These are phyloP conservation scores for Dothiorella sarmentorum DNA, from an alignment of 2,329 filamentous ascomycete species.

Conservation along the genomic window DNA sequence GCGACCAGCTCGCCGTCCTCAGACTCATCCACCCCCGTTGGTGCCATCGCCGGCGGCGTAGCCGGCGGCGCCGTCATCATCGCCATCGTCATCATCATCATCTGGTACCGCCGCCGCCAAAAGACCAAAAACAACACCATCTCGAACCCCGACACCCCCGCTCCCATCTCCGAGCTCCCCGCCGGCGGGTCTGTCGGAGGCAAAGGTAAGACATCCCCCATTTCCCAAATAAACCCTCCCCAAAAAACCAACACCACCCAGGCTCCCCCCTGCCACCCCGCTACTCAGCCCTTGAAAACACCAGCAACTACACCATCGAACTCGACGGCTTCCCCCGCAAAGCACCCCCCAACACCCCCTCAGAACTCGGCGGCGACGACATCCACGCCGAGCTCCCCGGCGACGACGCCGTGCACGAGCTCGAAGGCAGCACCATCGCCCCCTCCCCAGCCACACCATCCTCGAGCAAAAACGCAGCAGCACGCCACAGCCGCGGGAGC, in stretches of 20 bases:
- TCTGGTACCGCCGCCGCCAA: not conserved
- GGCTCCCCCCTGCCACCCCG: not conserved
- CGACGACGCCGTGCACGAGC: not conserved
- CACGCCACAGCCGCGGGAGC: not conserved
- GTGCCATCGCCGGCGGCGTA: slow-evolving; percentile 29
- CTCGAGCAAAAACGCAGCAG: not conserved
- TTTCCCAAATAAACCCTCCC: no score
- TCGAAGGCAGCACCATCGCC: not conserved
- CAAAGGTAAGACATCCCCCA: not conserved
- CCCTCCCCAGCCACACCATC: not conserved
- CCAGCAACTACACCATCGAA: not conserved
- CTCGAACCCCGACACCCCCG: no score
- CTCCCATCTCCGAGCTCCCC: not conserved
- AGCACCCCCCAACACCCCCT: not conserved
- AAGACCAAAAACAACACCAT: not conserved
- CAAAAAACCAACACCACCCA: not conserved
- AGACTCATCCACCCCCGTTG: slow-evolving; percentile 18
- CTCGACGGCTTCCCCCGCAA: slow-evolving; percentile 9
- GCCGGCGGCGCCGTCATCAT: slow-evolving; percentile 28
- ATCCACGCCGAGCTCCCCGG: not conserved
- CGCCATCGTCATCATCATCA: slow-evolving; percentile 26
- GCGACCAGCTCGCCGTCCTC: not conserved
- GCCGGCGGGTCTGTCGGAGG: not conserved
- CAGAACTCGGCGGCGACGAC: slow-evolving; percentile 1
- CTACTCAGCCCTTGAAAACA: slow-evolving; percentile 2